A percentile compares a stretch with the other conserved stretches of the same genome.
phyloP scores from a whole-genome alignment of 2,329 filamentous ascomycete genomes.

The Diaporthe aspalathi region DNA sequence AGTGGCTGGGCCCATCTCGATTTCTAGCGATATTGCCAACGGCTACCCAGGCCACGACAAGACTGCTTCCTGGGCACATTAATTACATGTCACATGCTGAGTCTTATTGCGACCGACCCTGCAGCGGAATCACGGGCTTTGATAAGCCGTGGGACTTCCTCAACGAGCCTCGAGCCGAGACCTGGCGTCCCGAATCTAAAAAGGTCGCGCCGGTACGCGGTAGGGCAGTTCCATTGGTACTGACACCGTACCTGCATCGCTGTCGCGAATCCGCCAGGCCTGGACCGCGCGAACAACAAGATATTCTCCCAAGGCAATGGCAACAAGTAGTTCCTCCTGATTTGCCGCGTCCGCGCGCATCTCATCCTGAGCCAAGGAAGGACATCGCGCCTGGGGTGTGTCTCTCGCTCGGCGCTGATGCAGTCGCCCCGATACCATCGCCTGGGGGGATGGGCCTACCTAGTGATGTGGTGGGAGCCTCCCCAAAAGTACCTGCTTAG shows the following conservation, averaged over 20 bases:
- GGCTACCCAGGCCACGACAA: slow-evolving; percentile 8
- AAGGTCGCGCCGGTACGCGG: slow-evolving; percentile 1
- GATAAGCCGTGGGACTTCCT: slow-evolving; percentile 23
- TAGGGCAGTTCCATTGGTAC: slow-evolving; percentile 10
- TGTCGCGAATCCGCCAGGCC: slow-evolving; percentile 6
- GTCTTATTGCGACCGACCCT: slow-evolving; percentile 18
- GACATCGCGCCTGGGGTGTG: not conserved
- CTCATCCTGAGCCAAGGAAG: not conserved
- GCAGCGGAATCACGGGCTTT: slow-evolving; percentile 18
- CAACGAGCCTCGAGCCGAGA: slow-evolving; percentile 9
- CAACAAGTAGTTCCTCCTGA: not conserved
- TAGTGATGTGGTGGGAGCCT: not conserved
- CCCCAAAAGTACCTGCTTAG: slow-evolving; percentile 32
- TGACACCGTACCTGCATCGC: slow-evolving; percentile 36
- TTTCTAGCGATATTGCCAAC: slow-evolving; percentile 10
- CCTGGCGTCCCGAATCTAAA: slow-evolving; percentile 20
- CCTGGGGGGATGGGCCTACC: slow-evolving; percentile 18
- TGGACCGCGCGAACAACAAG: not conserved
- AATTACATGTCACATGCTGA: slow-evolving; percentile 28
- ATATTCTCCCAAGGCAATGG: slow-evolving; percentile 8
- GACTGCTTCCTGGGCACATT: slow-evolving; percentile 18
- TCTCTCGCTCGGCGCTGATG: not conserved
- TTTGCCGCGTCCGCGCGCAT: not conserved
- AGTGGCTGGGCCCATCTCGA: slow-evolving; percentile 19
- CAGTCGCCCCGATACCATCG: not conserved